Base-by-base conservation (phyloP, 768 basidiomycete genomes). In the Boletus rubroflammeus region DNA sequence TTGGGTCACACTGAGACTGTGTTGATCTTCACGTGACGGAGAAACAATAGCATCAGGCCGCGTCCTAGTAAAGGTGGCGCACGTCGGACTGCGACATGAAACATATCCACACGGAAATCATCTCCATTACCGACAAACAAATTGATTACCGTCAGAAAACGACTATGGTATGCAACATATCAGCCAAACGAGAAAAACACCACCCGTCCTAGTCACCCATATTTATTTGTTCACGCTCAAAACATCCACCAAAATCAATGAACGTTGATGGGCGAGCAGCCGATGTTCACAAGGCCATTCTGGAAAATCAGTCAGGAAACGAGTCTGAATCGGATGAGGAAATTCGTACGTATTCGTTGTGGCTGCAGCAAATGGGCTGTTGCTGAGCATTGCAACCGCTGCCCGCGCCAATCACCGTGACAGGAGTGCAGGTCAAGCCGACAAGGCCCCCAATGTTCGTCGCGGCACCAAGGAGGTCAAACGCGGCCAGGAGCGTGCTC, bases 281-380 rank as follows among this genome's bases (percentile, higher is more conserved):
- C 55, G n/a, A 57, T 1, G 47, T 50, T 48, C 5, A 58, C 41
- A 3, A 52, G 42, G 21, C 50, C 38, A 3, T 56, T 29, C 55
- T 52, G 15, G 26, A 6, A 31, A 36, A 40, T 17, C 17, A 13
- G 7, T 42, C 34, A 47, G 19, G 15, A 32, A 32, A 38, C 3
- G 14, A 5, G 34, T 2, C 13, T 2, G 23, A 21, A 7, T 14
- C 11, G 9, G 32, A 31, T 14, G n/a, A 19, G 13, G 23, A 25
- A 31, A 29, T 9, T 9, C 41, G 47, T 49, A 57, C 53, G 40
- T 28, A 56, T 32, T 47, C 26, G 28, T 60, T 51, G 21, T 52
- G 14, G 42, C 28, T 45, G 59, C 54, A 62, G 29, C 61, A 62
- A 6, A 54, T 52, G 6, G 51, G 50, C 23, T 59, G 47, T 23